phyloP scores from a whole-genome alignment of 805 yeast genomes.

The Saturnispora silvae region DNA sequence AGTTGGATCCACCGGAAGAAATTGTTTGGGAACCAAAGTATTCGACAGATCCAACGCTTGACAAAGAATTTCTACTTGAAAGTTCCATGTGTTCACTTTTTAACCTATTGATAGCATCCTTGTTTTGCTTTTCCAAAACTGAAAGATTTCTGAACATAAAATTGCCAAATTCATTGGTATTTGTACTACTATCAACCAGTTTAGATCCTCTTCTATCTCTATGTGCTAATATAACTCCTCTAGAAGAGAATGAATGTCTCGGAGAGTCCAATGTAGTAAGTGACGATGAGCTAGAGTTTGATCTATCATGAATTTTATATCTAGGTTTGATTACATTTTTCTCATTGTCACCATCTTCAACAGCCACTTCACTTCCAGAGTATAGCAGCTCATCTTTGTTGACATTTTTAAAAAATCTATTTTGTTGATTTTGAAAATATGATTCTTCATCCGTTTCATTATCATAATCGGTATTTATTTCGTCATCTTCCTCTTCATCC shows the following conservation, averaged over 20 bases:
- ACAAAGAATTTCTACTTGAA: constrained; percentile 20
- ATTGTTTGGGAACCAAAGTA: constrained; percentile 13
- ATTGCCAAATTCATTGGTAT: constrained; percentile 74
- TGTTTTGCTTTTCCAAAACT: constrained; percentile 86
- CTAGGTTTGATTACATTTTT: not conserved
- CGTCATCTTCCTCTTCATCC: constrained; percentile 8
- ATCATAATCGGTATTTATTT: constrained; percentile 23
- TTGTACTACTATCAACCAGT: constrained; percentile 45
- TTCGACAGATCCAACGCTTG: constrained; percentile 39
- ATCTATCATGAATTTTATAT: constrained; percentile 4
- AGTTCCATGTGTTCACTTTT: constrained; percentile 73
- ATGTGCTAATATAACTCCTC: constrained; percentile 29
- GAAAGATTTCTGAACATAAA: constrained; percentile 83
- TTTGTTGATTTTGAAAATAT: not conserved
- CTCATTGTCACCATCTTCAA: constrained; percentile 2
- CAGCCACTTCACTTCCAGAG: constrained; percentile 1
- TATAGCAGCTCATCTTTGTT: not conserved
- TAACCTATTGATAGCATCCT: constrained; percentile 80
- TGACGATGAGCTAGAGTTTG: constrained; percentile 14
- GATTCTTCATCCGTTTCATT: constrained; percentile 8
- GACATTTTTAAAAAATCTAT: not conserved
- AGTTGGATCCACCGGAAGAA: constrained; percentile 13
- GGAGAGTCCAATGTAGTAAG: constrained; percentile 23
- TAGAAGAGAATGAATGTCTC: constrained; percentile 19
- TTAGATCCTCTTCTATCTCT: constrained; percentile 68